phyloP scores from a whole-genome alignment of 2,329 filamentous ascomycete species.

The Phialocephala sp. region DNA sequence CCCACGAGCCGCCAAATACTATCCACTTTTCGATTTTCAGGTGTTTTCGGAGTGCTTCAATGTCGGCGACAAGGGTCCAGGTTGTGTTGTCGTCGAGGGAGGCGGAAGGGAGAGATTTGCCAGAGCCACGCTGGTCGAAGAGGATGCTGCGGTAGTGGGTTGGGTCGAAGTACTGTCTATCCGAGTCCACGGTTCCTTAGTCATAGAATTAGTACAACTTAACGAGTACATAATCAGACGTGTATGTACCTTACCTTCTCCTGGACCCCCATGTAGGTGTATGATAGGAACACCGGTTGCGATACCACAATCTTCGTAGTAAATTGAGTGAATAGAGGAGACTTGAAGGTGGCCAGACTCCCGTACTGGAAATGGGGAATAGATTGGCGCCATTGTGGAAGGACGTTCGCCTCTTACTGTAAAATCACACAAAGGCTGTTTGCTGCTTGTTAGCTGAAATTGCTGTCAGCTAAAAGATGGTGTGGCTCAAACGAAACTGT shows the following conservation, averaged over 20 bases:
- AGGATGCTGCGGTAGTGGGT: slow-evolving; percentile 51
- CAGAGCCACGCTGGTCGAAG: slow-evolving; percentile 53
- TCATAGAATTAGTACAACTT: neutral
- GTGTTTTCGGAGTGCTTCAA: slow-evolving; percentile 51
- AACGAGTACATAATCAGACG: slow-evolving; percentile 44
- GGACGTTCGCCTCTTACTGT: too few species aligned
- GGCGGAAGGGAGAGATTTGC: slow-evolving; percentile 49
- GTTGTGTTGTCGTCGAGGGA: slow-evolving; percentile 52
- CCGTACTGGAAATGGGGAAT: slow-evolving; percentile 33
- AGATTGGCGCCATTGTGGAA: slow-evolving; percentile 37
- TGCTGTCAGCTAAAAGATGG: too few species aligned
- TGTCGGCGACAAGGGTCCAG: slow-evolving; percentile 49
- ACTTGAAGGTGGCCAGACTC: slow-evolving; percentile 39
- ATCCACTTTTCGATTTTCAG: slow-evolving; percentile 51
- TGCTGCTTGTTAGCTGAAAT: too few species aligned
- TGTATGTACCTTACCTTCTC: slow-evolving; percentile 44
- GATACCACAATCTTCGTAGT: slow-evolving; percentile 39
- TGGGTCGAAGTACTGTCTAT: slow-evolving; percentile 52
- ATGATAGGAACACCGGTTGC: slow-evolving; percentile 43
- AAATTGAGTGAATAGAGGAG: slow-evolving; percentile 38
- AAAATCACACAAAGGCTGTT: too few species aligned
- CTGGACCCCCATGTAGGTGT: slow-evolving; percentile 52
- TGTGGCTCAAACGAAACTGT: too few species aligned
- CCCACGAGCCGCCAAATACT: slow-evolving; percentile 56
- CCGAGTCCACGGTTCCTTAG: slow-evolving; percentile 26